Evolutionary conservation across 2,329 filamentous ascomycete genomes (phyloP).

Genomic region (Xylariaceae sp.): DNA sequence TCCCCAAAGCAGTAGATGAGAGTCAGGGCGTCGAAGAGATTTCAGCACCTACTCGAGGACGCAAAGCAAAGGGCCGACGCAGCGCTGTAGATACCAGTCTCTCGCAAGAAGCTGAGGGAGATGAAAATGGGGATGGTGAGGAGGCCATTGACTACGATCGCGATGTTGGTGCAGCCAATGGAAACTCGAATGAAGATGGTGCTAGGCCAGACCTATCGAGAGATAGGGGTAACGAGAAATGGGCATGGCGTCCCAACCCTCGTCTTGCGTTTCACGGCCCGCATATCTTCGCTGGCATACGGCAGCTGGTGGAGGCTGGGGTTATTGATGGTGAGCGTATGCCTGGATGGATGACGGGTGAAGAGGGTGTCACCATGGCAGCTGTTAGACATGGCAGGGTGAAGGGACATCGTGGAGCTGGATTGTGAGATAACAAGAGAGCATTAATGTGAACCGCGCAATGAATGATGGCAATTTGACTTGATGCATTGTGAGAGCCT

Average conservation of each 20-base stretch:
- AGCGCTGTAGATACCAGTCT: conserved; percentile 24
- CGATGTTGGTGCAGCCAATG: conserved; percentile 16
- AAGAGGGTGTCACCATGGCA: conserved; percentile 75
- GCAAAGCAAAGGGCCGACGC: conserved; percentile 24
- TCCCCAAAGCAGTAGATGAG: conserved; percentile 34
- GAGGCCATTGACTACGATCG: neutral
- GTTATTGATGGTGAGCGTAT: conserved; percentile 73
- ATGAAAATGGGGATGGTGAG: conserved; percentile 19
- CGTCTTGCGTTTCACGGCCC: conserved; percentile 69
- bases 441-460: too few species aligned
- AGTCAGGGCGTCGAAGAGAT: conserved; percentile 14
- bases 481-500: conserved; percentile 8
- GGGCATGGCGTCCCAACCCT: conserved; percentile 55
- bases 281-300: conserved; percentile 78
- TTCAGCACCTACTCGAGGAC: conserved; percentile 2
- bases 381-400: conserved; percentile 67
- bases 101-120: conserved; percentile 25
- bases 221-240: conserved; percentile 19
- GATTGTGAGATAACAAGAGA: conserved; percentile 37
- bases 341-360: conserved; percentile 90
- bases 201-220: conserved; percentile 23
- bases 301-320: conserved; percentile 73
- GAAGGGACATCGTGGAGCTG: conserved; percentile 55
- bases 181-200: conserved; percentile 26
- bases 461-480: neutral